Base-by-base conservation (phyloP, 2,329 filamentous ascomycete genomes). In the Aspergillus thermomutatus region DNA sequence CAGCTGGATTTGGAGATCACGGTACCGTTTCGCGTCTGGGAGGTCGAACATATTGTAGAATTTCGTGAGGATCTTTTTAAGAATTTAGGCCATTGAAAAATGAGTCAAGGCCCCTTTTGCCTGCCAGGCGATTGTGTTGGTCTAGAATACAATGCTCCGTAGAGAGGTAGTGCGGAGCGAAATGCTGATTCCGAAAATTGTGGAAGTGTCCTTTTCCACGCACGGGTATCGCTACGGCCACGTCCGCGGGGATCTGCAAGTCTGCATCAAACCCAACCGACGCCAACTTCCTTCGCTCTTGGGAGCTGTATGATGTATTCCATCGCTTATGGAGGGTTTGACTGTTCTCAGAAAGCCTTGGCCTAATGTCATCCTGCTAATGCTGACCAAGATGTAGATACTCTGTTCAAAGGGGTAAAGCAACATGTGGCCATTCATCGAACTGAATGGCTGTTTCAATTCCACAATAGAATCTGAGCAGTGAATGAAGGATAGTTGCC, bases 21-120 rank as follows among this genome's bases (percentile, higher is more conserved):
- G 23, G 25, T 49, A 75, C 73, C 71, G 68, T 63, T 74, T 75
- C 17, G 72, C 71, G 49, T 69, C 59, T 41, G 72, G 70, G 41
- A 73, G 57, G 45, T 72, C 72, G 51, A 75, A 75, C 73, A 75
- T 75, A 40, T 19, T 57, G 48, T 26, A 11, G 23, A 37, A 14
- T 50, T 41, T 5, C 23, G 19, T 17, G 23, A 17, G 34, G 2
- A 4, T 21, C 10, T 21, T 17, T 23, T 25, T 50, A 14, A 17
- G 9, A 9, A 37, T 34, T 3, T 11, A 8, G 10, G 31, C 8
- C 49, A 31, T 23, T 9, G 11, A 14, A 6, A 17, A 37, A n/a
- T 21, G 19, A 14, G 26, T 25, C 21, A n/a, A 6, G 31, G 14
- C 3, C 31, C 28, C 11, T 31, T 31, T 31, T 14, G 28, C 28